These are phyloP conservation scores for Tricladium varicosporioides DNA, from an alignment of 2,329 filamentous ascomycete species.

Conservation along the genomic window DNA sequence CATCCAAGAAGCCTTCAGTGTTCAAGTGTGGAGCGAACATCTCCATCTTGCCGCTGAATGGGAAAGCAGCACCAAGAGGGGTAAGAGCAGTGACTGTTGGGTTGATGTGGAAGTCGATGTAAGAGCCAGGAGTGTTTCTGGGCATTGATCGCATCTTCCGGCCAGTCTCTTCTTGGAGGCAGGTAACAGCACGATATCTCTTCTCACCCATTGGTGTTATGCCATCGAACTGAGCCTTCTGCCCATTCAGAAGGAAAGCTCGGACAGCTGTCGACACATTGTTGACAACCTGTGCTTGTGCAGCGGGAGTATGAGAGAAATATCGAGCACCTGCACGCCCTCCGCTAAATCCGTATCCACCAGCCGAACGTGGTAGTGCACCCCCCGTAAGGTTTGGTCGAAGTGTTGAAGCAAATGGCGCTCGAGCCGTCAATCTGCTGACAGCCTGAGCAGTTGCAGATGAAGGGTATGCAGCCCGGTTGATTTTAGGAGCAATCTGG, in stretches of 20 bases:
- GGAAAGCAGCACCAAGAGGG: slow-evolving; percentile 59
- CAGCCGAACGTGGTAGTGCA: slow-evolving; percentile 77
- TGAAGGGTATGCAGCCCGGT: slow-evolving; percentile 51
- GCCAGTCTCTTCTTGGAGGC: slow-evolving; percentile 69
- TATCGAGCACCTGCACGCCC: slow-evolving; percentile 71
- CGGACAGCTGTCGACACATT: slow-evolving; percentile 94
- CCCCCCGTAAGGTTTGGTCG: slow-evolving; percentile 92
- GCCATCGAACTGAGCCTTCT: slow-evolving; percentile 86
- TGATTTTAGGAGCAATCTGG: slow-evolving; percentile 40
- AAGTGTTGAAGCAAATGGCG: slow-evolving; percentile 84
- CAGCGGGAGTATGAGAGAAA: slow-evolving; percentile 85
- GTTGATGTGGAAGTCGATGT: slow-evolving; percentile 82
- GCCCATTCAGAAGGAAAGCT: slow-evolving; percentile 87
- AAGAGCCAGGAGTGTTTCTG: slow-evolving; percentile 66
- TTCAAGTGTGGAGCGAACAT: slow-evolving; percentile 63
- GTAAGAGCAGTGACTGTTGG: slow-evolving; percentile 88
- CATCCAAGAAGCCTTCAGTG: slow-evolving; percentile 78
- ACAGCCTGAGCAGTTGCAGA: slow-evolving; percentile 56
- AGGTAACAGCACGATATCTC: slow-evolving; percentile 74
- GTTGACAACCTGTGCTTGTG: slow-evolving; percentile 85
- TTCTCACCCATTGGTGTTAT: slow-evolving; percentile 70
- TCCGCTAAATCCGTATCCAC: slow-evolving; percentile 79
- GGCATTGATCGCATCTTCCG: slow-evolving; percentile 62
- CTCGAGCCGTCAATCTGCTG: slow-evolving; percentile 65
- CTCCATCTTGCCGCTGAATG: slow-evolving; percentile 39